A percentile compares a stretch with the other conserved stretches of the same genome.
phyloP scores from a whole-genome alignment of 768 basidiomycete genomes.

The Tricholoma furcatifolium region DNA sequence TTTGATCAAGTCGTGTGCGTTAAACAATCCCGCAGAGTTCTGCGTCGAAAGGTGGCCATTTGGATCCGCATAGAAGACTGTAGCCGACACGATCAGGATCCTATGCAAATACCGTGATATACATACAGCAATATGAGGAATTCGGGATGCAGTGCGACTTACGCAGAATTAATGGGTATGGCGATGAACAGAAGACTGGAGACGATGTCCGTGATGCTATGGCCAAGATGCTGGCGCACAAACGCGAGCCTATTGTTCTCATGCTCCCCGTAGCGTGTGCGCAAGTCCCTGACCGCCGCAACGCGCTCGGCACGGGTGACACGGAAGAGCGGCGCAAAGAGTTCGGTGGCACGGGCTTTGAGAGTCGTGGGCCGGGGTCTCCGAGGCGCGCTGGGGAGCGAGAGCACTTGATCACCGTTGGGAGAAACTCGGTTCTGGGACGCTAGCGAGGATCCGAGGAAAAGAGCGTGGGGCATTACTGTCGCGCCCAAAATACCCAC shows the following conservation, averaged over 20 bases:
- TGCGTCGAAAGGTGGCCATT: conserved; percentile 23
- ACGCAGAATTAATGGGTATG: conserved; percentile 75
- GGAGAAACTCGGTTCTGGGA: conserved; percentile 33
- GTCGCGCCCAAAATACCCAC: conserved; percentile 69
- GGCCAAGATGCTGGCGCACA: conserved; percentile 51
- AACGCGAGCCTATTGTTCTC: conserved; percentile 48
- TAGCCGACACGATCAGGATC: conserved; percentile 70
- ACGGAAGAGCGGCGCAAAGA: conserved; percentile 24
- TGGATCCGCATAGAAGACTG: conserved; percentile 57
- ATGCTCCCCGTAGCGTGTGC: conserved; percentile 42
- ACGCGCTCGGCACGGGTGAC: conserved; percentile 31
- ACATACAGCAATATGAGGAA: too few species aligned
- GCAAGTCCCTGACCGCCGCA: conserved; percentile 29
- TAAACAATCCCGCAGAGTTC: conserved; percentile 64
- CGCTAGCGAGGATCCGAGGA: conserved; percentile 35
- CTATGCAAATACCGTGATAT: conserved; percentile 26
- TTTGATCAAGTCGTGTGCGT: conserved; percentile 63
- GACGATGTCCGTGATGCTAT: conserved; percentile 57
- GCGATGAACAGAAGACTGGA: conserved; percentile 66
- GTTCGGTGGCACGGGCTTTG: conserved; percentile 7
- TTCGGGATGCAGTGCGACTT: conserved; percentile 14
- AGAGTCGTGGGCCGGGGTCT: conserved; percentile 6
- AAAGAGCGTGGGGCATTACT: conserved; percentile 74
- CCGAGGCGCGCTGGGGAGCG: conserved; percentile 10
- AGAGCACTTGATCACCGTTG: conserved; percentile 13